A percentile compares a stretch with the other conserved stretches of the same genome.
These are phyloP conservation scores for Coemansia guatemalensis DNA, from an alignment of 192 early-diverging fungal species.

Conservation along the genomic window DNA sequence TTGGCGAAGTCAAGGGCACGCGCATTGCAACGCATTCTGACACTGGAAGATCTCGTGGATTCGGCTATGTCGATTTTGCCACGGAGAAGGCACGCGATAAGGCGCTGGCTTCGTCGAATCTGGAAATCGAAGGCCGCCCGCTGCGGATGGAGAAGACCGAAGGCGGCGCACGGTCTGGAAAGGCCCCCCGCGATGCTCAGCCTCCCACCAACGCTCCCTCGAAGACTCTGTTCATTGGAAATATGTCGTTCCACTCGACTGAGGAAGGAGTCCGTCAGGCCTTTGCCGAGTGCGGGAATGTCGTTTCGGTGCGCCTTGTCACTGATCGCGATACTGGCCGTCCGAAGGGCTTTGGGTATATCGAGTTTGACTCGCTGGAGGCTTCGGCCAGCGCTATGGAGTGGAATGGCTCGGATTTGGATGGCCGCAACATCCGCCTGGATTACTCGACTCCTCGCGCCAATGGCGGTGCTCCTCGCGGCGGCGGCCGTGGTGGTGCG, in stretches of 20 bases:
- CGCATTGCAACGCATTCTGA: slow-evolving; percentile 77
- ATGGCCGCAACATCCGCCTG: slow-evolving; percentile 80
- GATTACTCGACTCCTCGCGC: slow-evolving; percentile 71
- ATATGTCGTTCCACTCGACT: slow-evolving; percentile 85
- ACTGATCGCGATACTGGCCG: slow-evolving; percentile 77
- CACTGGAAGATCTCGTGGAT: slow-evolving; percentile 63
- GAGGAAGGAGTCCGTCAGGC: slow-evolving; percentile 90
- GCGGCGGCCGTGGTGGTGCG: slow-evolving; percentile 56
- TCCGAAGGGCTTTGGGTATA: slow-evolving; percentile 95
- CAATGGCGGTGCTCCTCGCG: slow-evolving; percentile 21
- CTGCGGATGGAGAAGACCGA: slow-evolving; percentile 76
- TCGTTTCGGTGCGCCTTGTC: slow-evolving; percentile 78
- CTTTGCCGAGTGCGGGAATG: slow-evolving; percentile 92
- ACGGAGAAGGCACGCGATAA: slow-evolving; percentile 62
- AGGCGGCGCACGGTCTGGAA: slow-evolving; percentile 5
- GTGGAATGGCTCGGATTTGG: slow-evolving; percentile 74
- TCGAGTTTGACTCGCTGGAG: slow-evolving; percentile 89
- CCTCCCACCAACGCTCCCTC: slow-evolving; percentile 55
- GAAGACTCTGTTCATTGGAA: slow-evolving; percentile 81
- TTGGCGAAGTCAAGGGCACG: slow-evolving; percentile 68
- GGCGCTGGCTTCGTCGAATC: slow-evolving; percentile 65
- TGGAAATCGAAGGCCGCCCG: slow-evolving; percentile 79
- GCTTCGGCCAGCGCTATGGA: slow-evolving; percentile 93
- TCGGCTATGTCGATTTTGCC: slow-evolving; percentile 88
- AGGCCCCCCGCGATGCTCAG: slow-evolving; percentile 39